Percentiles rank a stretch among this genome's conserved stretches.
phyloP scores from a whole-genome alignment of 768 basidiomycete species.

The Leccinum olivaceopallidum region DNA sequence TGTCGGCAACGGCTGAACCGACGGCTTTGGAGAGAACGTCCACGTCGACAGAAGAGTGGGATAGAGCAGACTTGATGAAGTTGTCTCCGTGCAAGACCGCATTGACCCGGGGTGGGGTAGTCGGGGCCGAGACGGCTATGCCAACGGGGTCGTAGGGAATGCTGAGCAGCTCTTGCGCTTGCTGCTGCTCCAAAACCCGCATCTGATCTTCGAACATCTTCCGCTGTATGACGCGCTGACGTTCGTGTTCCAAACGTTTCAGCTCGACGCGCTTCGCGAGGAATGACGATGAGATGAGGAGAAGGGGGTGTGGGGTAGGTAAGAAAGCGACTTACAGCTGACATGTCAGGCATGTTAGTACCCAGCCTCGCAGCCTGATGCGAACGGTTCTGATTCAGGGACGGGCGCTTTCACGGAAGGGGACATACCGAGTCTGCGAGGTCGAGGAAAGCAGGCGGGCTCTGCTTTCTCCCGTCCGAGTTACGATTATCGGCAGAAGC shows the following conservation, averaged over 20 bases:
- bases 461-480: conserved; percentile 76
- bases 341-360: conserved; percentile 84
- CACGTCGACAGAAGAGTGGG: conserved; percentile 55
- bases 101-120: conserved; percentile 81
- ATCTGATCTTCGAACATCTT: conserved; percentile 96
- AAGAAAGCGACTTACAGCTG: conserved; percentile 59
- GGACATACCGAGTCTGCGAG: conserved; percentile 85
- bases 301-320: not conserved
- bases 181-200: conserved; percentile 89
- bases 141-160: conserved; percentile 67
- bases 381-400: conserved; percentile 6
- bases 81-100: conserved; percentile 64
- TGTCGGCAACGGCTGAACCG: conserved; percentile 65
- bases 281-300: conserved; percentile 10
- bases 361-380: conserved; percentile 77
- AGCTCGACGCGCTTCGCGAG: conserved; percentile 74
- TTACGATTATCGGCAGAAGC: conserved; percentile 70
- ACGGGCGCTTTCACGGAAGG: conserved; percentile 11
- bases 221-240: conserved; percentile 83
- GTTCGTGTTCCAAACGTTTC: conserved; percentile 84
- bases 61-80: conserved; percentile 41
- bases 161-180: conserved; percentile 80
- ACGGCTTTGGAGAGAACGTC: conserved; percentile 70
- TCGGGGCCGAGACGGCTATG: conserved; percentile 85
- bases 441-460: conserved; percentile 90